Percentiles rank a stretch among this genome's conserved stretches.
Evolutionary conservation across 2,329 filamentous ascomycete genomes (phyloP).

Genomic region (Trichoderma sp.): DNA sequence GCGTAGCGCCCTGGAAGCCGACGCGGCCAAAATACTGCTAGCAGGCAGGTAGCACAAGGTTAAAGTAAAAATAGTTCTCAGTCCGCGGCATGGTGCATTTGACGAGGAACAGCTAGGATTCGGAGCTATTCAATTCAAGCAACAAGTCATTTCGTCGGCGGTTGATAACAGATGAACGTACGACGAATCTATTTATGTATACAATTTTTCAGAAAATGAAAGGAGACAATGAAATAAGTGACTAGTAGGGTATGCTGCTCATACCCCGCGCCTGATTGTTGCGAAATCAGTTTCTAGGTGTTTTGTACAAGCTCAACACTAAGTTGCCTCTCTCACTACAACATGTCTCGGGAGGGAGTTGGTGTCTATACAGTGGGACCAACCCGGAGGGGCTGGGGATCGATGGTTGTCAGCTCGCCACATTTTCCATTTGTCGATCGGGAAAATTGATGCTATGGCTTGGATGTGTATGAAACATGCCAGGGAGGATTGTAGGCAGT

Average conservation of each 20-base stretch:
- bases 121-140: background rate
- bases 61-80: constrained; percentile 19
- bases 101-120: background rate
- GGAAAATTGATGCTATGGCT: background rate
- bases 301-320: background rate
- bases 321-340: background rate
- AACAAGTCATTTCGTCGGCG: background rate
- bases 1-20: constrained; percentile 11
- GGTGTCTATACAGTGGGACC: constrained; percentile 23
- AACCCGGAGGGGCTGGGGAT: constrained; percentile 10
- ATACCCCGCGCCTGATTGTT: background rate
- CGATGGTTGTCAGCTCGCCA: constrained; percentile 23
- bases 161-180: background rate
- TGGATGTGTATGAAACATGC: background rate
- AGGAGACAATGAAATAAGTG: background rate
- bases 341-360: constrained; percentile 25
- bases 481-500: constrained; percentile 1
- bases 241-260: background rate
- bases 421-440: constrained; percentile 8
- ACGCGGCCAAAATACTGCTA: background rate
- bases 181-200: no score
- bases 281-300: background rate
- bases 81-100: background rate
- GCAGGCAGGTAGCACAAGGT: constrained; percentile 1
- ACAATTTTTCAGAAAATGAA: no score